These are phyloP conservation scores for Juglanconis sp. DNA, from an alignment of 2,329 filamentous ascomycete species.

Conservation along the genomic window DNA sequence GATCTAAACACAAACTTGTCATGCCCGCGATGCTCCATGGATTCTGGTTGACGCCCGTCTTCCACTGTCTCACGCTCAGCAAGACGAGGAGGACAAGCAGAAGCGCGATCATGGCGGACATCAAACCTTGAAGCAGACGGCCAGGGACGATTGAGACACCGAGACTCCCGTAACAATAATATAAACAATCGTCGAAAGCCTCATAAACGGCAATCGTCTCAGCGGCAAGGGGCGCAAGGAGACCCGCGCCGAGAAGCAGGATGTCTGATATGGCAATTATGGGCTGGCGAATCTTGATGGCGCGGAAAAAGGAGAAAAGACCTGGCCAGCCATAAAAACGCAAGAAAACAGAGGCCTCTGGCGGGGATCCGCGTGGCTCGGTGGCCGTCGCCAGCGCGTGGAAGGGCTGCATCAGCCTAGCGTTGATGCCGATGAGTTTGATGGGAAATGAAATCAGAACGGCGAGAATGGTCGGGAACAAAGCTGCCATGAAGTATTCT, in stretches of 20 bases:
- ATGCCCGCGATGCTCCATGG: conserved; percentile 35
- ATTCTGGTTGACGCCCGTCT: conserved; percentile 30
- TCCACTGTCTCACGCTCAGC: conserved; percentile 26
- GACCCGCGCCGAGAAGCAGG: conserved; percentile 6
- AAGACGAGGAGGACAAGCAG: conserved; percentile 24
- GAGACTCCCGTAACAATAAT: conserved; percentile 1
- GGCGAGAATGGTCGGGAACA: conserved; percentile 14
- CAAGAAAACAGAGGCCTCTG: conserved; percentile 2
- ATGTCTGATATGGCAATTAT: conserved; percentile 12
- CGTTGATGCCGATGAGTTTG: conserved; percentile 17
- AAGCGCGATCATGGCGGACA: conserved; percentile 25
- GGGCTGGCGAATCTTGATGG: not conserved
- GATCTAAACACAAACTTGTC: conserved; percentile 25
- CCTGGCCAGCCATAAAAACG: conserved; percentile 9
- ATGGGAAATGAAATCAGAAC: conserved; percentile 10
- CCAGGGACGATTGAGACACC: conserved; percentile 1
- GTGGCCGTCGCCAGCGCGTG: conserved; percentile 7
- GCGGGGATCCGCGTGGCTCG: not conserved
- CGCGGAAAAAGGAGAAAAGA: not conserved
- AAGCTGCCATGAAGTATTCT: conserved; percentile 11
- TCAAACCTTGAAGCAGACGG: conserved; percentile 21
- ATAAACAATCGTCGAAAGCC: not conserved
- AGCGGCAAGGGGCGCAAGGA: conserved; percentile 10
- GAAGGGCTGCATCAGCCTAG: conserved; percentile 17
- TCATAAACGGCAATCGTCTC: conserved; percentile 7